These are phyloP conservation scores for Plasmopara viticola DNA, from an alignment of 352 stramenopile species.

Conservation along the genomic window DNA sequence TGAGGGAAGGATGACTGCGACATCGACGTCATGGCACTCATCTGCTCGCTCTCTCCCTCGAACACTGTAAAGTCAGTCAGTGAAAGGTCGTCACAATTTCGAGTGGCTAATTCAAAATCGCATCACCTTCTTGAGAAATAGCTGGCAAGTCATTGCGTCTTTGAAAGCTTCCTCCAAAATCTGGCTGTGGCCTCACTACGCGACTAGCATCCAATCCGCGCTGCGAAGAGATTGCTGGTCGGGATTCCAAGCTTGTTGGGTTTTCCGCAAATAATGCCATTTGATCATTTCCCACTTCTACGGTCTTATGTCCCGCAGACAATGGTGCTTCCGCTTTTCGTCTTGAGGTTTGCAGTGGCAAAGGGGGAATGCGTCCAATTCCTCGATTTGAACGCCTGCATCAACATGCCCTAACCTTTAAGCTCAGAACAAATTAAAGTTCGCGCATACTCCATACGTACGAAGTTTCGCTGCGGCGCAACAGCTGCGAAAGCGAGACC, in stretches of 20 bases:
- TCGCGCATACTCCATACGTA: slow-evolving; percentile 3
- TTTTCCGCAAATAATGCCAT: neutral
- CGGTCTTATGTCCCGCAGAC: neutral
- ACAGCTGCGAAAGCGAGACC: slow-evolving; percentile 64
- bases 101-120: neutral
- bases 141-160: slow-evolving; percentile 2
- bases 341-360: slow-evolving; percentile 21
- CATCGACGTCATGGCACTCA: slow-evolving; percentile 30
- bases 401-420: neutral
- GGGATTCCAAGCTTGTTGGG: slow-evolving; percentile 3
- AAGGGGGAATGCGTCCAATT: slow-evolving; percentile 9
- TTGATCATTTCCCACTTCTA: slow-evolving; percentile 1
- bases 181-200: slow-evolving; percentile 13
- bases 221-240: slow-evolving; percentile 18
- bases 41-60: slow-evolving; percentile 23
- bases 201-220: slow-evolving; percentile 7
- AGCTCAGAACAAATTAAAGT: slow-evolving; percentile 1
- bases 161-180: slow-evolving; percentile 12
- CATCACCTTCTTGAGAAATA: slow-evolving; percentile 34
- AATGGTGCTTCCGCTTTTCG: slow-evolving; percentile 6
- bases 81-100: neutral
- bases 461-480: slow-evolving; percentile 41
- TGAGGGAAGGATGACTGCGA: slow-evolving; percentile 41
- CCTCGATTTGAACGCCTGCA: slow-evolving; percentile 12
- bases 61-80: slow-evolving; percentile 11